phyloP scores from a whole-genome alignment of 208 protist genomes.

The Leishmania lainsoni region DNA sequence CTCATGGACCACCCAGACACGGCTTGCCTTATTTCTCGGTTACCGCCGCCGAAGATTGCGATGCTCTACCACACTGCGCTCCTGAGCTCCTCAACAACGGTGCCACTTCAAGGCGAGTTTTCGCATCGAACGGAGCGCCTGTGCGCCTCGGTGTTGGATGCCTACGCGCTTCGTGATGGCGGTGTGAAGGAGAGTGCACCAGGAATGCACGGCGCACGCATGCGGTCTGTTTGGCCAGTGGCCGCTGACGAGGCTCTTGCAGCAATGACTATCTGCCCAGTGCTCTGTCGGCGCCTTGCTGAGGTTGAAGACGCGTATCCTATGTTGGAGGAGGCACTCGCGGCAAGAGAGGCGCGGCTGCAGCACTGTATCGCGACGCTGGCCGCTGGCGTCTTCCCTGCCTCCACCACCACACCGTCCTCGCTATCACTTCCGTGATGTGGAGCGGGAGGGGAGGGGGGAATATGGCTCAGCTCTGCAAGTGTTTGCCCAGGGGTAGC shows the following conservation, averaged over 20 bases:
- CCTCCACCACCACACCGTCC: no score
- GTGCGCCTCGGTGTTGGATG: conserved; percentile 17
- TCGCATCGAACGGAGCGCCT: conserved; percentile 17
- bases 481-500: not conserved
- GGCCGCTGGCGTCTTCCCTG: not conserved
- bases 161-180: conserved; percentile 8
- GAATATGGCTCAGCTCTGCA: not conserved
- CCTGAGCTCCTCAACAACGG: not conserved
- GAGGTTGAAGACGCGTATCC: not conserved
- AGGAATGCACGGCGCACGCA: no score
- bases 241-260: not conserved
- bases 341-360: conserved; percentile 8
- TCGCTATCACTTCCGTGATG: not conserved
- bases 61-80: conserved; percentile 38
- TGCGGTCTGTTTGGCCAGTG: not conserved
- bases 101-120: not conserved
- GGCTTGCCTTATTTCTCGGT: conserved; percentile 17
- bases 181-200: not conserved
- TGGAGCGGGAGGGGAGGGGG: not conserved
- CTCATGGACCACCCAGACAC: conserved; percentile 30
- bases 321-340: conserved; percentile 12
- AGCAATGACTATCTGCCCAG: not conserved
- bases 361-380: conserved; percentile 6
- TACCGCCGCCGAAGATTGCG: conserved; percentile 26
- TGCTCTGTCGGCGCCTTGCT: not conserved